These are phyloP conservation scores for Xylona heveae DNA, from an alignment of 495 filamentous ascomycete species.

Conservation along the genomic window DNA sequence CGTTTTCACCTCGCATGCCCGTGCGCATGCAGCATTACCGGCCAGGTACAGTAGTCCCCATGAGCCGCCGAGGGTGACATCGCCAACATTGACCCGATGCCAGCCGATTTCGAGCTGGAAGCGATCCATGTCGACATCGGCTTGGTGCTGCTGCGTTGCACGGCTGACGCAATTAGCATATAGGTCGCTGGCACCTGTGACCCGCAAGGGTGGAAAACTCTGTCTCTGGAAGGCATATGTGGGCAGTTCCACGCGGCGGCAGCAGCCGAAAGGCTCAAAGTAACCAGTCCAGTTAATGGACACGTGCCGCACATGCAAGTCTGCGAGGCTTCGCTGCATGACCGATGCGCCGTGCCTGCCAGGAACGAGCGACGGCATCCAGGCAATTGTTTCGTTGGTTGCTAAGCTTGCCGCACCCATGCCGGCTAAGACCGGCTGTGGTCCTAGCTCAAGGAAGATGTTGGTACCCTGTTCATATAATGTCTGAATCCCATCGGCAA, in stretches of 20 bases:
- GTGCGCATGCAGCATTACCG: neutral
- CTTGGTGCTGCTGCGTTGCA: too few relatives aligned
- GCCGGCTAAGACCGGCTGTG: conserved; percentile 9
- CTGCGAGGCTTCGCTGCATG: conserved; percentile 5
- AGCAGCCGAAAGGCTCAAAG: conserved; percentile 12
- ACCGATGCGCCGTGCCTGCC: conserved; percentile 2
- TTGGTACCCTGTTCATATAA: conserved; percentile 8
- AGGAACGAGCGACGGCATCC: conserved; percentile 9
- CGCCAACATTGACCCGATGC: too few relatives aligned
- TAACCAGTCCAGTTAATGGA: conserved; percentile 12
- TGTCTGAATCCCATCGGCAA: conserved; percentile 10
- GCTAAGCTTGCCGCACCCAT: conserved; percentile 10
- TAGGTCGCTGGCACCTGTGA: too few relatives aligned
- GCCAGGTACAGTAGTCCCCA: neutral
- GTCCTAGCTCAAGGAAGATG: conserved; percentile 15
- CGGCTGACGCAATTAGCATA: too few relatives aligned
- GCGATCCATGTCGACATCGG: too few relatives aligned
- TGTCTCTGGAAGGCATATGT: conserved; percentile 17
- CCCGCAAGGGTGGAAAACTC: too few relatives aligned
- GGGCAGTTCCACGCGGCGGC: conserved; percentile 10
- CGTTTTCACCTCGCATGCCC: neutral
- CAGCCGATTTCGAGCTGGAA: too few relatives aligned
- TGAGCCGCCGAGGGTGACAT: too few relatives aligned
- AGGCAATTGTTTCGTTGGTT: conserved; percentile 4
- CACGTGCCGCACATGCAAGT: conserved; percentile 10